These are phyloP conservation scores for Delphinella strobiligena DNA, from an alignment of 2,329 filamentous ascomycete species.

Conservation along the genomic window DNA sequence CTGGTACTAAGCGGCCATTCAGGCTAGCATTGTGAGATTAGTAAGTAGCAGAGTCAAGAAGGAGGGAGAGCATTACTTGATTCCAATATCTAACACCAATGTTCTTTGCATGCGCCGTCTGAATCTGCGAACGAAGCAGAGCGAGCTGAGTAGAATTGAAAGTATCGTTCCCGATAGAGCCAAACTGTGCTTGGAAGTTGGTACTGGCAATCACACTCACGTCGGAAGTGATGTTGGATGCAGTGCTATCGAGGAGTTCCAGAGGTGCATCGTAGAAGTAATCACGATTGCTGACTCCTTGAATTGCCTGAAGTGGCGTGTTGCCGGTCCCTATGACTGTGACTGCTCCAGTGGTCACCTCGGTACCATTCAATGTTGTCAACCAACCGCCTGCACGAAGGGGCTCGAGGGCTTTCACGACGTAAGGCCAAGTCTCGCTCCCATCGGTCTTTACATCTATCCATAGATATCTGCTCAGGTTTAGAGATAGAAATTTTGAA, in stretches of 20 bases:
- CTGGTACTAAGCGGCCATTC: conserved; percentile 46
- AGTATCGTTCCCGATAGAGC: conserved; percentile 22
- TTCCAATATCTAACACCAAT: conserved; percentile 53
- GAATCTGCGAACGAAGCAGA: conserved; percentile 41
- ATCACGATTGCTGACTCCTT: conserved; percentile 32
- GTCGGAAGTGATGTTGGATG: conserved; percentile 32
- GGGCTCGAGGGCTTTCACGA: conserved; percentile 44
- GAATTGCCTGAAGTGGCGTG: conserved; percentile 37
- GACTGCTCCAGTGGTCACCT: conserved; percentile 36
- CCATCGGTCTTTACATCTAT: conserved; percentile 52
- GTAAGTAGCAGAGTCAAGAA: too few species aligned
- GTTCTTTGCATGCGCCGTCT: conserved; percentile 41
- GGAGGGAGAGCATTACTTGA: conserved; percentile 18
- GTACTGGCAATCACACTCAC: conserved; percentile 45
- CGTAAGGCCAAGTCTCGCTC: conserved; percentile 41
- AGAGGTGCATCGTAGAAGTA: conserved; percentile 52
- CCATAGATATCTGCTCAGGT: too few species aligned
- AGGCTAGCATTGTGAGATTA: conserved; percentile 26
- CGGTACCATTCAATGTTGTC: conserved; percentile 37
- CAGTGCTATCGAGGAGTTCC: conserved; percentile 28
- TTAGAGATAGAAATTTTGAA: too few species aligned
- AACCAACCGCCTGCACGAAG: conserved; percentile 42
- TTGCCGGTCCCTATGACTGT: conserved; percentile 54
- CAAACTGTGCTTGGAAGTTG: conserved; percentile 33
- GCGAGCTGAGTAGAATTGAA: conserved; percentile 38